phyloP scores from a whole-genome alignment of 306 rosid species.

The Lupinus albus region DNA sequence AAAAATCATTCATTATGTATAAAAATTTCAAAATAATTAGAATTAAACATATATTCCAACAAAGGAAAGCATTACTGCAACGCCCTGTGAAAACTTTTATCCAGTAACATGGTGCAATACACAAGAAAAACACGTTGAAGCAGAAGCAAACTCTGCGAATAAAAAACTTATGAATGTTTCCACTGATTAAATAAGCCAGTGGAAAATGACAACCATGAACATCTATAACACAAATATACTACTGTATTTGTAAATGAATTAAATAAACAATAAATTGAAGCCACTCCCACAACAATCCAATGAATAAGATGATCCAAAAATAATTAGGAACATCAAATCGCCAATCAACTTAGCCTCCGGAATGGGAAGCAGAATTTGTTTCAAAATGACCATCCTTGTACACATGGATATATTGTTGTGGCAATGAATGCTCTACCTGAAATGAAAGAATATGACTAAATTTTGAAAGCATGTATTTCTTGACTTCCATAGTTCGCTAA shows the following conservation, averaged over 20 bases:
- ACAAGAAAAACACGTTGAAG: slow-evolving; percentile 40
- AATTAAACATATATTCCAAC: not conserved
- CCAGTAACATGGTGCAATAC: slow-evolving; percentile 16
- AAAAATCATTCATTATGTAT: too few relatives aligned
- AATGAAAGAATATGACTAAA: slow-evolving; percentile 33
- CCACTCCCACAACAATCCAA: slow-evolving; percentile 49
- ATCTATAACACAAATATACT: slow-evolving; percentile 19
- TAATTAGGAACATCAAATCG: slow-evolving; percentile 35
- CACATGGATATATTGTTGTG: slow-evolving; percentile 74
- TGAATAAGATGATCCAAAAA: slow-evolving; percentile 37
- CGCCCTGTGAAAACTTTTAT: slow-evolving; percentile 32
- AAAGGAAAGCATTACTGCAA: slow-evolving; percentile 28
- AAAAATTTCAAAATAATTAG: too few relatives aligned
- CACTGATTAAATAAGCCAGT: slow-evolving; percentile 41
- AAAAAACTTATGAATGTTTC: slow-evolving; percentile 1
- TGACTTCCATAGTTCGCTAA: not conserved
- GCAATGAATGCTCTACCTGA: slow-evolving; percentile 94
- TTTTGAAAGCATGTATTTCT: slow-evolving; percentile 19
- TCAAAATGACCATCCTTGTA: slow-evolving; percentile 84
- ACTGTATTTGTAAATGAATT: slow-evolving; percentile 46
- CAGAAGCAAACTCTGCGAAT: slow-evolving; percentile 3
- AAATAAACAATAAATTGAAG: slow-evolving; percentile 46
- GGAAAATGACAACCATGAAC: slow-evolving; percentile 35
- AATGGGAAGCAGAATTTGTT: slow-evolving; percentile 88
- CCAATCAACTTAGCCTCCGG: slow-evolving; percentile 76